Evolutionary conservation across 768 basidiomycete species (phyloP).

Genomic region (Leccinellum rugosiceps): DNA sequence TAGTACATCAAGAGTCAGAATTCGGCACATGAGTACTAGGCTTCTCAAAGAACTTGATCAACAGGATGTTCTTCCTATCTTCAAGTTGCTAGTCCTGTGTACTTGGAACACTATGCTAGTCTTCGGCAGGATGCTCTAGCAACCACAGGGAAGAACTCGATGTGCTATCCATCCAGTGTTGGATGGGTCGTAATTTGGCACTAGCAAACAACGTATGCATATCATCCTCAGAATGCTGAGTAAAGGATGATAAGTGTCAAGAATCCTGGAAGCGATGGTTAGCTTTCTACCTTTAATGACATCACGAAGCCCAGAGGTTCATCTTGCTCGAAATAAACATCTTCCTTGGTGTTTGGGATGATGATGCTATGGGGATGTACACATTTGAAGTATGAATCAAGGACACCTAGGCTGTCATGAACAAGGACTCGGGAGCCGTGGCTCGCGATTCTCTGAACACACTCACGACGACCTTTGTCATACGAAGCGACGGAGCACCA

Average conservation of each 20-base stretch:
- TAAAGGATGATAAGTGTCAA: background rate
- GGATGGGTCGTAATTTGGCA: conserved; percentile 74
- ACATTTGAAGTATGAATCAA: conserved; percentile 82
- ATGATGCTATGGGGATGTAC: conserved; percentile 53
- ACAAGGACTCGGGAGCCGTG: background rate
- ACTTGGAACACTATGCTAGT: conserved; percentile 39
- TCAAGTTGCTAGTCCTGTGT: conserved; percentile 76
- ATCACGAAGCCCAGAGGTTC: conserved; percentile 85
- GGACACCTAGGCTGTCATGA: conserved; percentile 50
- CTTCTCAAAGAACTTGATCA: conserved; percentile 80
- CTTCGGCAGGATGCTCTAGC: conserved; percentile 67
- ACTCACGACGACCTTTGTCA: conserved; percentile 53
- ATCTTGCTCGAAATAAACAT: conserved; percentile 55
- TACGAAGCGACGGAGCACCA: conserved; percentile 71
- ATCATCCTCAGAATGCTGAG: conserved; percentile 77
- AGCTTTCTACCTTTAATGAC: conserved; percentile 69
- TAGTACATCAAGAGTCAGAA: no score
- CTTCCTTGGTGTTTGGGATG: conserved; percentile 43
- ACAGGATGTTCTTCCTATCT: conserved; percentile 47
- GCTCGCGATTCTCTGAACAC: background rate
- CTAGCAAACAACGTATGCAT: conserved; percentile 65
- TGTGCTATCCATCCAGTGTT: conserved; percentile 77
- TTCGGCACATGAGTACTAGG: conserved; percentile 38
- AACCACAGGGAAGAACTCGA: conserved; percentile 84
- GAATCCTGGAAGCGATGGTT: background rate